phyloP scores from a whole-genome alignment of 257 asterid genomes.

The Solanum chilense region DNA sequence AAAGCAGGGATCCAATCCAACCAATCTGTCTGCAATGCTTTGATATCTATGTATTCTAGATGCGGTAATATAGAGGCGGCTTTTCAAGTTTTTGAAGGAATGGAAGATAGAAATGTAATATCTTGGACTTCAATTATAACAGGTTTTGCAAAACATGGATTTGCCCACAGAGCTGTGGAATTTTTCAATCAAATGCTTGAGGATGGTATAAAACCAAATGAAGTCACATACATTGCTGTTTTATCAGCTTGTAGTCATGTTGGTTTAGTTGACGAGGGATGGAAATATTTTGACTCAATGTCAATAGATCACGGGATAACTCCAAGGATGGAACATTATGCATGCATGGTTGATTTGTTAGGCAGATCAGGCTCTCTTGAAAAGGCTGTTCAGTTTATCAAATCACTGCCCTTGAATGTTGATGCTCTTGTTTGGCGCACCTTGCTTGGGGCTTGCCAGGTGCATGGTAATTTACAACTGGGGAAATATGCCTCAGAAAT shows the following conservation, averaged over 20 bases:
- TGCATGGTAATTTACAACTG: conserved; percentile 48
- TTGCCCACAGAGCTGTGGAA: conserved; percentile 47
- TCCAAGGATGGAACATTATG: conserved; percentile 88
- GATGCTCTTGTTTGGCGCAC: conserved; percentile 89
- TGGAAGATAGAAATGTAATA: conserved; percentile 44
- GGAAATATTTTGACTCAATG: conserved; percentile 61
- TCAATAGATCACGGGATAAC: conserved; percentile 36
- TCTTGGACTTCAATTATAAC: conserved; percentile 94
- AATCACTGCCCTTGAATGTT: conserved; percentile 58
- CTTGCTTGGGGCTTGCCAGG: conserved; percentile 70
- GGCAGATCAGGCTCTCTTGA: conserved; percentile 61
- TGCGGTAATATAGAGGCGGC: conserved; percentile 86
- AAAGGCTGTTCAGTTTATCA: conserved; percentile 41
- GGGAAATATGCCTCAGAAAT: conserved; percentile 64
- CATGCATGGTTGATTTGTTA: conserved; percentile 82
- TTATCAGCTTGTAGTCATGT: conserved; percentile 93
- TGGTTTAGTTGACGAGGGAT: conserved; percentile 57
- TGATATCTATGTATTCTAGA: conserved; percentile 86
- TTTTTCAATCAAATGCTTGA: conserved; percentile 53
- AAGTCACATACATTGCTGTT: conserved; percentile 75
- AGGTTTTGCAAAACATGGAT: conserved; percentile 83
- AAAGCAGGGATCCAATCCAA: conserved; percentile 54
- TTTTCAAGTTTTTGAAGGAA: conserved; percentile 38
- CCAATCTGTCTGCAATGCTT: conserved; percentile 52
- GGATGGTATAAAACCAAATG: conserved; percentile 59